These are phyloP conservation scores for Crithidia expoeki DNA, from an alignment of 208 protist species.

Conservation along the genomic window DNA sequence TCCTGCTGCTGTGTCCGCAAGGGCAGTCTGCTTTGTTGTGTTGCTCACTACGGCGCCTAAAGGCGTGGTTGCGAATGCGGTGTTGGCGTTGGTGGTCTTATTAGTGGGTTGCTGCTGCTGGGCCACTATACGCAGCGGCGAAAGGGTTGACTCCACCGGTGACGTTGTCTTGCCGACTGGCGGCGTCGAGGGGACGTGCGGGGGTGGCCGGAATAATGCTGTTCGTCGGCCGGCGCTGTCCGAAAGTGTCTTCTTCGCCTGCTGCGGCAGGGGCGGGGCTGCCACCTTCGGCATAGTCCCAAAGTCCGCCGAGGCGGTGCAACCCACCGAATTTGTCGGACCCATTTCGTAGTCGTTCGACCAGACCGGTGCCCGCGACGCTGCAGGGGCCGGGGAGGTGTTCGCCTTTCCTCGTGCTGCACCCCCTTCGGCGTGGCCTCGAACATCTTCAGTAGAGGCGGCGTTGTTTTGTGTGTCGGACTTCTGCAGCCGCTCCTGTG, in stretches of 20 bases:
- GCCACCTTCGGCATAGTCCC: conserved; percentile 24
- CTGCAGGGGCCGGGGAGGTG: conserved; percentile 8
- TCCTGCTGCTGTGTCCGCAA: not conserved
- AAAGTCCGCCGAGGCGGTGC: conserved; percentile 9
- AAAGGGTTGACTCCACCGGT: conserved; percentile 19
- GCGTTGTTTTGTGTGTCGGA: conserved; percentile 3
- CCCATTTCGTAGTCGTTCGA: conserved; percentile 29
- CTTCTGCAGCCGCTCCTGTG: conserved; percentile 19
- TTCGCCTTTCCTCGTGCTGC: conserved; percentile 6
- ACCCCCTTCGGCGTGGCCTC: not conserved
- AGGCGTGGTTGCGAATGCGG: not conserved
- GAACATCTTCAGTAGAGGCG: not conserved
- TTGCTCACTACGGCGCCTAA: not conserved
- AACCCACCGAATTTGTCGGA: conserved; percentile 2
- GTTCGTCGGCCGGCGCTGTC: conserved; percentile 1
- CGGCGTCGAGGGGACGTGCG: conserved; percentile 9
- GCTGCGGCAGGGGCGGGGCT: conserved; percentile 13
- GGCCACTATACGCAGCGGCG: conserved; percentile 18
- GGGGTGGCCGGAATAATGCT: conserved; percentile 3
- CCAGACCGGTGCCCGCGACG: conserved; percentile 26
- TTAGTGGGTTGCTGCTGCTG: conserved; percentile 8
- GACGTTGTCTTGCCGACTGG: conserved; percentile 10
- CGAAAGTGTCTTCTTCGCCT: conserved; percentile 12
- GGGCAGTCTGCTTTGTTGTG: not conserved
- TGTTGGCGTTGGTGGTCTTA: not conserved